Percentiles rank a stretch among this genome's conserved stretches.
phyloP scores from a whole-genome alignment of 371 early-diverging fungal genomes.

The Mortierella sp. region DNA sequence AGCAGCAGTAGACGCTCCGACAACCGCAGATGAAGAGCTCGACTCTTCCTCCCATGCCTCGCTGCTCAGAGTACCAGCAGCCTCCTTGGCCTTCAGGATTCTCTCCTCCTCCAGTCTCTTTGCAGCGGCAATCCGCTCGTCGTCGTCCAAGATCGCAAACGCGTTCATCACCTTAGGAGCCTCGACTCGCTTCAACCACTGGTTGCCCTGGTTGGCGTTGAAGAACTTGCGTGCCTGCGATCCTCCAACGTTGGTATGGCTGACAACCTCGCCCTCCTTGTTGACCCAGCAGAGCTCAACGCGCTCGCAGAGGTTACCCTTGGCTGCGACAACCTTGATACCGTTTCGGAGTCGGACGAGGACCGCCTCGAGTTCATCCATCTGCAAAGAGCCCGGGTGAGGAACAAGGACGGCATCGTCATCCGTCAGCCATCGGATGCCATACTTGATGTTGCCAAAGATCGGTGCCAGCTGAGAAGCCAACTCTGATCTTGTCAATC shows the following conservation, averaged over 20 bases:
- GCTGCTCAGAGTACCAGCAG: conserved; percentile 44
- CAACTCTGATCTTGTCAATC: conserved; percentile 64
- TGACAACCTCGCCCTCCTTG: conserved; percentile 62
- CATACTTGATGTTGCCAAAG: conserved; percentile 62
- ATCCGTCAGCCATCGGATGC: conserved; percentile 66
- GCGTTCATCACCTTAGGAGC: conserved; percentile 38
- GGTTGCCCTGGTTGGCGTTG: conserved; percentile 28
- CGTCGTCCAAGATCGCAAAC: conserved; percentile 48
- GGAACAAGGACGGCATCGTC: conserved; percentile 68
- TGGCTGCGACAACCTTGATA: conserved; percentile 55
- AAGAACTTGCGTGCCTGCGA: conserved; percentile 46
- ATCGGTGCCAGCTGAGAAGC: conserved; percentile 59
- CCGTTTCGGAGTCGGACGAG: conserved; percentile 64
- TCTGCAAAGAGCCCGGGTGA: conserved; percentile 58
- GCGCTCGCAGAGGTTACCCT: conserved; percentile 59
- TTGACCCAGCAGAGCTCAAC: conserved; percentile 76
- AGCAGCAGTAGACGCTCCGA: neutral
- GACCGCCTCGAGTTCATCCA: conserved; percentile 65
- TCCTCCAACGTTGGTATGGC: conserved; percentile 39
- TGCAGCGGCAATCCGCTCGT: conserved; percentile 47
- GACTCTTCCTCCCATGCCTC: conserved; percentile 54
- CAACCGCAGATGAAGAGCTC: conserved; percentile 2
- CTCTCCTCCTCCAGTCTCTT: conserved; percentile 50
- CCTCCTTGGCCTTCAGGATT: conserved; percentile 49
- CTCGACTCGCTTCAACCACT: conserved; percentile 18